These are phyloP conservation scores for Massariosphaeria phaeospora DNA, from an alignment of 495 filamentous ascomycete species.

Conservation along the genomic window DNA sequence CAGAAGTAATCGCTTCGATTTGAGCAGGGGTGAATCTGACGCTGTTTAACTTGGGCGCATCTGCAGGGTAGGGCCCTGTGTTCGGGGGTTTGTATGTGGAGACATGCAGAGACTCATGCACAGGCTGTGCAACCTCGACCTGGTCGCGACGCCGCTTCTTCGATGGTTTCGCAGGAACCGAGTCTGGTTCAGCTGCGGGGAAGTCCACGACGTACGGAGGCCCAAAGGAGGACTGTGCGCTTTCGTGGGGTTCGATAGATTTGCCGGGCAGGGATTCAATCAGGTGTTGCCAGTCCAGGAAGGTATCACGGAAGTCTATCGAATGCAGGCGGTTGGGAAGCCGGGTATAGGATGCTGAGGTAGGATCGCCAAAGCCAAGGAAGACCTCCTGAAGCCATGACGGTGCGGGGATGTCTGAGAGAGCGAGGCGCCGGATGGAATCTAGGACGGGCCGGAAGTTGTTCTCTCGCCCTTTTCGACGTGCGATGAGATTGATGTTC, in stretches of 20 bases:
- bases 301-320: conserved; percentile 89
- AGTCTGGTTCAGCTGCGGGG: conserved; percentile 41
- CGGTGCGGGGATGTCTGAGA: conserved; percentile 81
- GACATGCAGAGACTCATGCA: conserved; percentile 65
- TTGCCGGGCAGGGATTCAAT: conserved; percentile 80
- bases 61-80: conserved; percentile 84
- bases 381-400: conserved; percentile 96
- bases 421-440: conserved; percentile 78
- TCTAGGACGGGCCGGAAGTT: conserved; percentile 95
- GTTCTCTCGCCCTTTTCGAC: conserved; percentile 83
- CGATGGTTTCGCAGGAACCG: conserved; percentile 43
- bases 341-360: conserved; percentile 77
- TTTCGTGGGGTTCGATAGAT: conserved; percentile 69
- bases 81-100: conserved; percentile 90
- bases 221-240: conserved; percentile 66
- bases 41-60: conserved; percentile 75
- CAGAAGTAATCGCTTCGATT: conserved; percentile 86
- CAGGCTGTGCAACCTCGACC: conserved; percentile 55
- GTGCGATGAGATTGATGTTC: conserved; percentile 77
- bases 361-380: conserved; percentile 89
- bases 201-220: conserved; percentile 81
- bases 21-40: conserved; percentile 89
- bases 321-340: conserved; percentile 70
- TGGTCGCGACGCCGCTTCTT: conserved; percentile 81
- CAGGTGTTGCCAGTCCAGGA: conserved; percentile 92